phyloP scores from a whole-genome alignment of 805 yeast species.

The Myxozyma lipomycoides region DNA sequence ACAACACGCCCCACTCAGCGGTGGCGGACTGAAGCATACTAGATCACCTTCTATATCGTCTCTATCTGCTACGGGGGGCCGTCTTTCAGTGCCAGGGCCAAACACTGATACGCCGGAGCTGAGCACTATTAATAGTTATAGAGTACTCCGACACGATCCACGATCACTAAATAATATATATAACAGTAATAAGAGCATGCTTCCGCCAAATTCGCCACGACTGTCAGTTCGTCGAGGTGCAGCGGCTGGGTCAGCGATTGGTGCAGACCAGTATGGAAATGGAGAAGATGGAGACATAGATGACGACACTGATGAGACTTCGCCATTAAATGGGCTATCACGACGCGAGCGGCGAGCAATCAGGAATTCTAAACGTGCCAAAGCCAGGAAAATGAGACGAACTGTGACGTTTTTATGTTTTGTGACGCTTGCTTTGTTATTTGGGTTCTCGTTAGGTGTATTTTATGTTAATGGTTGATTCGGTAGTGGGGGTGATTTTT shows the following conservation, averaged over 20 bases:
- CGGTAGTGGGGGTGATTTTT: too few species aligned
- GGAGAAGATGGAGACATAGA: slow-evolving; percentile 46
- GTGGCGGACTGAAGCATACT: slow-evolving; percentile 8
- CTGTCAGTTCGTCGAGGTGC: slow-evolving; percentile 51
- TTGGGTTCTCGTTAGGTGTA: slow-evolving; percentile 26
- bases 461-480: slow-evolving; percentile 11
- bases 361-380: background rate
- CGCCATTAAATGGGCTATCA: slow-evolving; percentile 31
- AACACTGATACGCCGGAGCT: background rate
- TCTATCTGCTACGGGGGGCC: background rate
- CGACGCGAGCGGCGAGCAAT: background rate
- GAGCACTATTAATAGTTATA: background rate
- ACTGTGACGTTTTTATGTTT: slow-evolving; percentile 7
- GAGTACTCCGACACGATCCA: slow-evolving; percentile 7
- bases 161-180: slow-evolving; percentile 38
- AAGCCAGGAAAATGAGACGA: slow-evolving; percentile 5
- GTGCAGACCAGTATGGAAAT: slow-evolving; percentile 12
- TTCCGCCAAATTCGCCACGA: slow-evolving; percentile 7
- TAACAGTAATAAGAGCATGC: slow-evolving; percentile 3
- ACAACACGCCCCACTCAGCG: slow-evolving; percentile 1
- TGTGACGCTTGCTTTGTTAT: slow-evolving; percentile 15
- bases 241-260: slow-evolving; percentile 38
- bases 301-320: slow-evolving; percentile 47
- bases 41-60: slow-evolving; percentile 20
- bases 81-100: background rate